These are phyloP conservation scores for Saccharomycopsis crataegensis DNA, from an alignment of 1,139 yeast species.

Conservation along the genomic window DNA sequence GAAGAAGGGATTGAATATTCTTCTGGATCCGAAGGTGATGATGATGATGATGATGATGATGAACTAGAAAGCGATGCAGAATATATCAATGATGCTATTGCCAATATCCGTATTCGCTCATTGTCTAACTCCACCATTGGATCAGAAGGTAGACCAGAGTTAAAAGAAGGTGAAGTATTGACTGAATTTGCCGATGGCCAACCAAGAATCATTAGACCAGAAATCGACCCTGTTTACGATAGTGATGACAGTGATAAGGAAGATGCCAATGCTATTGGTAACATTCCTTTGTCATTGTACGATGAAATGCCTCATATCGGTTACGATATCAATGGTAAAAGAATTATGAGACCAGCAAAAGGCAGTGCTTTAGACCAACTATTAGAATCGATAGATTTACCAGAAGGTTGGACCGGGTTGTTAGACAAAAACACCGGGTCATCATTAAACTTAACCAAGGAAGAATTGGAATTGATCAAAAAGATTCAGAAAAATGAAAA, in stretches of 20 bases:
- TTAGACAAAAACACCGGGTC: constrained; percentile 86
- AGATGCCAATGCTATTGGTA: constrained; percentile 82
- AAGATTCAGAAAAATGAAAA: constrained; percentile 81
- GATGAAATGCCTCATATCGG: constrained; percentile 98
- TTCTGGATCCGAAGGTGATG: constrained; percentile 26
- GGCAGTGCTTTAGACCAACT: constrained; percentile 90
- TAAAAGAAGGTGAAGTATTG: constrained; percentile 31
- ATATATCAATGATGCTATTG: constrained; percentile 48
- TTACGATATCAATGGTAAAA: constrained; percentile 91
- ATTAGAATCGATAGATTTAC: constrained; percentile 83
- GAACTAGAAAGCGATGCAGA: constrained; percentile 38
- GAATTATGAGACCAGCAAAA: constrained; percentile 98
- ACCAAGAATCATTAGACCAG: constrained; percentile 72
- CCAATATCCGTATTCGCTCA: constrained; percentile 46
- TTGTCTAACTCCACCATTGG: constrained; percentile 33
- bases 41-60: constrained; percentile 33
- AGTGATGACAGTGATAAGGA: constrained; percentile 79
- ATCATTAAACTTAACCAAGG: constrained; percentile 77
- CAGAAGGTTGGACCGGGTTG: constrained; percentile 98
- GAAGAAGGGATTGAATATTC: constrained; percentile 23
- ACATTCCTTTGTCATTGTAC: constrained; percentile 85
- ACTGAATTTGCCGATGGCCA: constrained; percentile 73
- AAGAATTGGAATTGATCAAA: constrained; percentile 82
- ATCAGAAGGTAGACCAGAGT: constrained; percentile 12
- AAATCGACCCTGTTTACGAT: constrained; percentile 86